Evolutionary conservation across 1,139 yeast genomes (phyloP), one percentile per base, ranked within the genome.

Genomic region (Pneumocystis canis): DNA sequence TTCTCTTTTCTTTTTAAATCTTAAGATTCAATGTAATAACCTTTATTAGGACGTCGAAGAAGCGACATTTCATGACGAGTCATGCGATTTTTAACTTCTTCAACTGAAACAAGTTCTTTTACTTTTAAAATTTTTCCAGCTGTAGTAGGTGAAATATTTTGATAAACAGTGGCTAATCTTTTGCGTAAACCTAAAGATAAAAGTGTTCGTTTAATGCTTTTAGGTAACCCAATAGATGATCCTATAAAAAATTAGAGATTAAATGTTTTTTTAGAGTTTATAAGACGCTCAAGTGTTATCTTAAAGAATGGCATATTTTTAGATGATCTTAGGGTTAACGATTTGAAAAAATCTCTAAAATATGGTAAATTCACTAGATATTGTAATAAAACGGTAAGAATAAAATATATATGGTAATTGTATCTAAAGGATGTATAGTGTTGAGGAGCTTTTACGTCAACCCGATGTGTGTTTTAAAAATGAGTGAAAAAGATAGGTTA

Each of bases 31-130:
- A 82, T 77, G 9, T 72, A 71, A 68, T 81, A 85, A 0, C 95
- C 95, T 14, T 88, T 83, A 61, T 80, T 79, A 63, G 79, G 78
- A 71, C 81, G 84, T 74, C 90, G 80, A 58, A 77, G 78, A n/a
- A 70, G 71, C 63, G 84, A 78, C 71, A 84, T 77, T 69, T 85
- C 77, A n/a, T 74, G 72, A 61, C 77, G 79, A 1, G 82, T 73
- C 69, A 81, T 74, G 32, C 73, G 74, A 53, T 78, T 75, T 59
- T 84, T 84, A 7, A 86, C 84, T 58, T 89, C 77, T 69, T 89
- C 94, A 37, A 92, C 94, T 64, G 81, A 81, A n/a, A 92, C 92
- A 64, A 92, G 78, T 73, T 92, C 97, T 74, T 92, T 92, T 63
- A 92, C 88, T 65, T 81, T 79, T 61, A 89, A 82, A 65, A 92